phyloP scores from a whole-genome alignment of 306 rosid species.

The Fragaria nilgerrensis region DNA sequence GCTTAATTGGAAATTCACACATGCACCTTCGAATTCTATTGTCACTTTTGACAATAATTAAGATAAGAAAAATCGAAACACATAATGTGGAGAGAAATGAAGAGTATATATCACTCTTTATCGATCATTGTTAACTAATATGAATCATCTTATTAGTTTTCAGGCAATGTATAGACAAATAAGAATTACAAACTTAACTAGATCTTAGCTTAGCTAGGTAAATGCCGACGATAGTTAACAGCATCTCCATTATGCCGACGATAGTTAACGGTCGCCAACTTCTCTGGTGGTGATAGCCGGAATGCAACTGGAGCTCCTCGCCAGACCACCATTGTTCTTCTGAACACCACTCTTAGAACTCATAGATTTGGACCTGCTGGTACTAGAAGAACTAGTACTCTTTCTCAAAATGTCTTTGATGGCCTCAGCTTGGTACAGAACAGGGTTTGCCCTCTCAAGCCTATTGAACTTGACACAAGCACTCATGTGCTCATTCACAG shows the following conservation, averaged over 20 bases:
- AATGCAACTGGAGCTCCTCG: constrained; percentile 49
- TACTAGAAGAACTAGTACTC: not conserved
- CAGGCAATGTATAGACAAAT: not conserved
- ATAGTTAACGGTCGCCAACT: not conserved
- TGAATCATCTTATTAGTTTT: not conserved
- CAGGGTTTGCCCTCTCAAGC: constrained; percentile 47
- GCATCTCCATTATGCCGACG: not conserved
- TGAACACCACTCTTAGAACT: constrained; percentile 19
- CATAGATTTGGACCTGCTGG: constrained; percentile 25
- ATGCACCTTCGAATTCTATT: no score
- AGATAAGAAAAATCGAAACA: no score
- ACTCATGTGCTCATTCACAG: constrained; percentile 42
- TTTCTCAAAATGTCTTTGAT: constrained; percentile 52
- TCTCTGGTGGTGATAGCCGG: constrained; percentile 36
- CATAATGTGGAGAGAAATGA: no score
- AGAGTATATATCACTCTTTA: no score
- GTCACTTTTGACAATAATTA: no score
- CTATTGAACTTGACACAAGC: constrained; percentile 53
- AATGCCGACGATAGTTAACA: not conserved
- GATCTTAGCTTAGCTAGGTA: not conserved
- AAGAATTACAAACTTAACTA: not conserved
- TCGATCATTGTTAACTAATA: not conserved
- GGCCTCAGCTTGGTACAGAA: constrained; percentile 50
- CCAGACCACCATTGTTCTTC: not conserved
- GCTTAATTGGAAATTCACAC: no score